Conservation (phyloP, 1,284 basidiomycete genomes). For the Ceratobasidium papillatum region DNA sequence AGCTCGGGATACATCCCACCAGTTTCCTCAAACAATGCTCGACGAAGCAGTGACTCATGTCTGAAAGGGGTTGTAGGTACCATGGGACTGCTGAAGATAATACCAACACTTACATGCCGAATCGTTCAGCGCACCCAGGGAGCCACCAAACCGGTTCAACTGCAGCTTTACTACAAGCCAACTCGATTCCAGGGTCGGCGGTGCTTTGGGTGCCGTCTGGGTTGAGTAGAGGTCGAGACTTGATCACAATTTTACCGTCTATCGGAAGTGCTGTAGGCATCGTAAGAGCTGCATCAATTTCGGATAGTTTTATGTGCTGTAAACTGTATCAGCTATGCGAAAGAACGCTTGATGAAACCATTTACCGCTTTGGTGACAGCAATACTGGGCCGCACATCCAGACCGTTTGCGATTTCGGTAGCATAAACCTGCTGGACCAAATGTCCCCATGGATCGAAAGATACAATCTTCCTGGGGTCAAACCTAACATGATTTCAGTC, state of each 20-base stretch:
- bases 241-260: conserved; percentile 85
- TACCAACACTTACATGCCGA: conserved; percentile 75
- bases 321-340: conserved; percentile 33
- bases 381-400: conserved; percentile 90
- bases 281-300: conserved; percentile 77
- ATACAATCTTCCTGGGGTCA: conserved; percentile 85
- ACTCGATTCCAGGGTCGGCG: conserved; percentile 84
- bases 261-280: conserved; percentile 74
- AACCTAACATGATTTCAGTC: conserved; percentile 49
- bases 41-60: conserved; percentile 83
- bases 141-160: conserved; percentile 95
- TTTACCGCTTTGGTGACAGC: conserved; percentile 77
- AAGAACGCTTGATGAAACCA: conserved; percentile 51
- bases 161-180: conserved; percentile 86
- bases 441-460: conserved; percentile 95
- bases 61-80: conserved; percentile 53
- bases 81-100: conserved; percentile 5
- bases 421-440: conserved; percentile 83
- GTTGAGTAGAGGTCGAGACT: conserved; percentile 66
- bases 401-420: conserved; percentile 69
- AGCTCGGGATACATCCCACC: conserved; percentile 98
- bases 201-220: conserved; percentile 67
- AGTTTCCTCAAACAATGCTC: conserved; percentile 93
- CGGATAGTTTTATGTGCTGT: conserved; percentile 88
- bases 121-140: conserved; percentile 90